Base-by-base conservation (phyloP, 139 green algal species). In the Chlamydomonas schloesseri region DNA sequence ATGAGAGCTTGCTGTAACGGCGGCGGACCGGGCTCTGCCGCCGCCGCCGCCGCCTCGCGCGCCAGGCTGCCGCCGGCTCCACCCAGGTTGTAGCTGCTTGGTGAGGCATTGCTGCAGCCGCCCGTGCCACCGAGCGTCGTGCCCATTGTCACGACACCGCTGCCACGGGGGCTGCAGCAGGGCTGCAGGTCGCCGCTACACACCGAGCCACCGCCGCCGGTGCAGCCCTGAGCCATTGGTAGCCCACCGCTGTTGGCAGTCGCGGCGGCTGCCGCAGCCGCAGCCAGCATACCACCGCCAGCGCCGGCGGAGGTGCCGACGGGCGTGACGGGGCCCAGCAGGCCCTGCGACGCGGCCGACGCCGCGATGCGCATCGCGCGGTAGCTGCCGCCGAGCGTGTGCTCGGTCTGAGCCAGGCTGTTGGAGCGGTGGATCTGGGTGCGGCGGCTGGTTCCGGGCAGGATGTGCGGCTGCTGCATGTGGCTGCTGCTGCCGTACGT, bases 281-380 rank as follows among this genome's bases (percentile, higher is more conserved):
- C 42, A 5, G 42, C 42, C 42, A 50, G 42, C 42, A 50, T 5
- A 5, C 42, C 42, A 8, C 42, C 42, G 42, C 42, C 42, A 50
- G 42, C 42, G 6, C 42, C 42, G 42, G 42, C 42, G 42, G 42
- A 50, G 42, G 23, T 67, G 24, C 23, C 70, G 36, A 6, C 37
- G 23, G 9, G 5, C 21, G 21, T 1, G 70, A 23, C 36, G 8
- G 24, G 23, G 2, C 17, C 37, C 70, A 75, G 36, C 1, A 84
- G 78, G 42, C 79, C 79, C 21, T 85, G 79, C 24, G 78, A 84
- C 1, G 64, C 78, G 1, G 76, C 76, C 8, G 76, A 83, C 2
- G 64, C 64, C 23, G 79, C 79, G 21, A 85, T 67, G n/a, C 79
- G 65, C 79, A 85, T 85, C 20, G 79, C 79, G 31, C 79, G 46